phyloP scores from a whole-genome alignment of 345 rosid genomes.

The Cardamine occulta region DNA sequence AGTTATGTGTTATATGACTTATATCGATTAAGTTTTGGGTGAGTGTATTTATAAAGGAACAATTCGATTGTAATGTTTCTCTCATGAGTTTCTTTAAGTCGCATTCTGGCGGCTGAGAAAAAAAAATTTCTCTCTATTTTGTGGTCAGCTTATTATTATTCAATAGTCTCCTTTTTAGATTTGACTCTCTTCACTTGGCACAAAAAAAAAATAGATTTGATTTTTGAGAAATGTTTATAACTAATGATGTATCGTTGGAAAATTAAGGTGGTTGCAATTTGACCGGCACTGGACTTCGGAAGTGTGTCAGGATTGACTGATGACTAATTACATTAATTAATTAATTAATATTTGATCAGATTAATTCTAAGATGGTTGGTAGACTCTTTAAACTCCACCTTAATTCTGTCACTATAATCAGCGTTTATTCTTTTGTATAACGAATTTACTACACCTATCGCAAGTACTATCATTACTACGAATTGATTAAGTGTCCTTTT shows the following conservation, averaged over 20 bases:
- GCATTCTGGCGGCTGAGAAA: background rate
- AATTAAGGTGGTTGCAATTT: constrained; percentile 19
- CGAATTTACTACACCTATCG: too few species aligned
- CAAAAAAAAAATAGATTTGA: background rate
- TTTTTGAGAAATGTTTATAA: background rate
- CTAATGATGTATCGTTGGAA: background rate
- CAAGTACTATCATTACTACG: too few species aligned
- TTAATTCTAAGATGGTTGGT: background rate
- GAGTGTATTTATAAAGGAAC: constrained; percentile 26
- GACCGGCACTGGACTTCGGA: constrained; percentile 31
- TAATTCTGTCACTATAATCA: background rate
- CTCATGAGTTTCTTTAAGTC: background rate
- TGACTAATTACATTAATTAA: constrained; percentile 8
- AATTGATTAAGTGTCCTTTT: too few species aligned
- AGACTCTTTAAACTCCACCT: background rate
- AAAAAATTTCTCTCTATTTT: background rate
- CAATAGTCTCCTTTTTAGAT: background rate
- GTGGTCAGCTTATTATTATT: background rate
- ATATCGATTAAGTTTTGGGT: background rate
- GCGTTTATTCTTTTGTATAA: too few species aligned
- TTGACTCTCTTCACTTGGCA: background rate
- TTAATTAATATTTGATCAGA: background rate
- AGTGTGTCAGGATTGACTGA: constrained; percentile 35
- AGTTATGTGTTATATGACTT: background rate
- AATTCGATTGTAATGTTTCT: background rate